Base-by-base conservation (phyloP, 495 filamentous ascomycete genomes). In the Chaetomium cochliodes region DNA sequence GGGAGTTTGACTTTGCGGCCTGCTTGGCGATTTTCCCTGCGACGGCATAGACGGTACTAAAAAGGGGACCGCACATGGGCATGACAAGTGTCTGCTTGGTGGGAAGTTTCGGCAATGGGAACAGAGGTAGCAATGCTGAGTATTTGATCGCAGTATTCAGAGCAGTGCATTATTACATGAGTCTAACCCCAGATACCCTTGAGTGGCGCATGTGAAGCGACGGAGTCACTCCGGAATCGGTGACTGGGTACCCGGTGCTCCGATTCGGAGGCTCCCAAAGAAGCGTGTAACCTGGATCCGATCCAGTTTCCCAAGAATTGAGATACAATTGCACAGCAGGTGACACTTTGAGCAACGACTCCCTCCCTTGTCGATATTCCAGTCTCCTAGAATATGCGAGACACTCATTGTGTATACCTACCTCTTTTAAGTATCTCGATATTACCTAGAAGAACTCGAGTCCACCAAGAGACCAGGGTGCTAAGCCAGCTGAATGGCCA, bases 21-120 rank as follows among this genome's bases (percentile, higher is more conserved):
- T 22, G 39, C 37, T 26, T 51, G 41, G 42, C 46, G 12, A 42
- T 18, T 41, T 58, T 51, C 44, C 58, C 53, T 42, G 44, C 39
- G 59, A 57, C 18, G 51, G 58, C 59, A 66, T 68, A 68, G 65
- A 68, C 55, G 65, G 63, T 53, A 42, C 37, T 60, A 63, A 62
- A 66, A 65, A 53, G 46, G 55, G 46, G 54, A 55, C 46, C 60
- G 39, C 60, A 55, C 46, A 46, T 25, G 55, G 61, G 65, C 47
- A 67, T 63, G 66, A 58, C 63, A 54, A 65, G 66, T 65, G 54
- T 65, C 58, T 59, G 60, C 60, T 25, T 46, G 50, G 44, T 44
- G 52, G 64, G 28, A 26, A 12, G 54, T 63, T 54, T 46, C 33
- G 39, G 49, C 28, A 13, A 56, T 41, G 39, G 42, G 47, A 16